These are phyloP conservation scores for Coemansia sp. DNA, from an alignment of 192 early-diverging fungal species.

Conservation along the genomic window DNA sequence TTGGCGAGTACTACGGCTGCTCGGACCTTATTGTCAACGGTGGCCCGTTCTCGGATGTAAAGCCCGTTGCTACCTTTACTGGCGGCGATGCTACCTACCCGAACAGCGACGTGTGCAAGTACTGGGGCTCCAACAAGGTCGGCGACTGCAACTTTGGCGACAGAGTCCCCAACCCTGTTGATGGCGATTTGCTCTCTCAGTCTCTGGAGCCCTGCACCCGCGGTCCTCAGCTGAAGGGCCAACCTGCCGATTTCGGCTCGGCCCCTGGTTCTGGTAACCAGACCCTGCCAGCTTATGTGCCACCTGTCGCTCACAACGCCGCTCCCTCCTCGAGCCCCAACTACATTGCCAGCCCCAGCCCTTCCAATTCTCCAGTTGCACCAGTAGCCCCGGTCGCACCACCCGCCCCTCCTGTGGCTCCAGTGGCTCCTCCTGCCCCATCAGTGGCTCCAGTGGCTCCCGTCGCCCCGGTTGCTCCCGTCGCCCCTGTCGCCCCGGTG, in stretches of 20 bases:
- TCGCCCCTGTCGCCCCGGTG: not conserved
- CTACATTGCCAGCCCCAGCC: not conserved
- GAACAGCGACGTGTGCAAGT: constrained; percentile 59
- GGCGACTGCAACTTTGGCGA: constrained; percentile 61
- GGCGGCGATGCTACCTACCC: constrained; percentile 58
- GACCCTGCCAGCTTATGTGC: constrained; percentile 2
- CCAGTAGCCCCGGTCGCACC: not conserved
- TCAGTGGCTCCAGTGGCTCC: not conserved
- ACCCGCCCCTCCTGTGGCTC: not conserved
- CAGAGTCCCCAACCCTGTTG: constrained; percentile 45
- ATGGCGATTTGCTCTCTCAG: constrained; percentile 57
- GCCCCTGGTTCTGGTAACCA: constrained; percentile 13
- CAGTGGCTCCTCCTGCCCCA: not conserved
- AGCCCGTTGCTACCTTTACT: constrained; percentile 45
- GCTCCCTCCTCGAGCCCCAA: constrained; percentile 1
- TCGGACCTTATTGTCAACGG: constrained; percentile 57
- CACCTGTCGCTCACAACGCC: constrained; percentile 11
- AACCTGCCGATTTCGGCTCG: constrained; percentile 52
- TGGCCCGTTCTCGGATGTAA: constrained; percentile 31
- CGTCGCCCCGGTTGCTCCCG: not conserved
- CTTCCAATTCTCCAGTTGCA: not conserved
- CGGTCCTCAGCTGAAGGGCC: constrained; percentile 39
- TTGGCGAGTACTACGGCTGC: constrained; percentile 61
- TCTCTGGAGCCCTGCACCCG: constrained; percentile 61
- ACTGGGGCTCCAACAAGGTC: constrained; percentile 63